Evolutionary conservation across 2,329 filamentous ascomycete genomes (phyloP), one percentile per base, ranked within the genome.

Genomic region (Fusarium mangiferae): DNA sequence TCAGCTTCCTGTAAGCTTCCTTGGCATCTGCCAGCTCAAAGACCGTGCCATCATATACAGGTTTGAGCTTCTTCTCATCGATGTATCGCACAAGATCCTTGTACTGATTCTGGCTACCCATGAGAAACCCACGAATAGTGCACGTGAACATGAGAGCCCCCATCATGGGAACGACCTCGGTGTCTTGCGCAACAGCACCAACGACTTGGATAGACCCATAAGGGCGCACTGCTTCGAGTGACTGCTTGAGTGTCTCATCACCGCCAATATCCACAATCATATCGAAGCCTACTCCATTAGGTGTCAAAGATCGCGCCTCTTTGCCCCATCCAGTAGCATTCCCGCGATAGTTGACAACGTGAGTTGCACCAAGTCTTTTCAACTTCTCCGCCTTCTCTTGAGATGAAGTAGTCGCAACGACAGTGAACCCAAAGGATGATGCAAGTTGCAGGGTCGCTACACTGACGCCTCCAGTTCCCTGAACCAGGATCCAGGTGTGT

Each of bases 261-360:
- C 91, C 91, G 18, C 90, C 91, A n/a, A 93, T 87, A 75, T 94
- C 92, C 44, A 92, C 77, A 44, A 93, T 83, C 68, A 91, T 85
- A 75, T 93, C 87, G 13, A 92, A 88, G 18, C 92, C 92, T 5
- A 75, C 77, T 5, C 84, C 84, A 2, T 83, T 80, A 0, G 82
- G 82, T 1, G 84, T 85, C 0, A 88, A 84, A 0, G 85, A 87
- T 15, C 86, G 78, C 15, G 90, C 90, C 35, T 85, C 85, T 6
- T 84, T 80, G n/a, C 90, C 89, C 91, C 91, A 93, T 7, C 56
- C 56, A 55, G 89, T 85, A 0, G 87, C 81, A 14, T 84, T 85
- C 0, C 80, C 84, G 64, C 86, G 88, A 80, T 93, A 93, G 80
- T 93, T 92, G 78, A 93, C 85, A 5, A 87, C 82, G 49, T 89